Percentiles rank a stretch among this genome's conserved stretches.
Conservation (phyloP, 2,329 filamentous ascomycete species). For the Penicillium sp. region DNA sequence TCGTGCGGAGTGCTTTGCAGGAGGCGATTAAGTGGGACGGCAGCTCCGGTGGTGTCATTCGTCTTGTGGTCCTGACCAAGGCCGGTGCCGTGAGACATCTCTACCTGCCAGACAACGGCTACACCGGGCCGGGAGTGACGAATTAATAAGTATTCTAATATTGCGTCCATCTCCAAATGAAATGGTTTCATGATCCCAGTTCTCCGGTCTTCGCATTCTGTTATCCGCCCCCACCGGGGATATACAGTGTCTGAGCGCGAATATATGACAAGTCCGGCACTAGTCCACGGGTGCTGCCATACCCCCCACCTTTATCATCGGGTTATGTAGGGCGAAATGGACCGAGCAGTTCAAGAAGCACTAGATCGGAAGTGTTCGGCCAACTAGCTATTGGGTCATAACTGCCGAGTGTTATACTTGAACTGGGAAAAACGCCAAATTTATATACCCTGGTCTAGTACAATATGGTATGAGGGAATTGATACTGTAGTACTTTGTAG, state of each 20-base stretch:
- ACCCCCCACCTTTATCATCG: neutral
- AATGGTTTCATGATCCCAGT: slow-evolving; percentile 17
- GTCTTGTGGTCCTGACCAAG: slow-evolving; percentile 92
- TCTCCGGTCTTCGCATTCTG: neutral
- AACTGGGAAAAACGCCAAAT: neutral
- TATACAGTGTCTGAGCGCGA: neutral
- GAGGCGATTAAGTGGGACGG: slow-evolving; percentile 99
- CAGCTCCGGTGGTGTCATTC: slow-evolving; percentile 95
- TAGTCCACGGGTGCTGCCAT: slow-evolving; percentile 1
- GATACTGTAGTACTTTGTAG: neutral
- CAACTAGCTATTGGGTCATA: neutral
- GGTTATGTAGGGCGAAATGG: neutral
- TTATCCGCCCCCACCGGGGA: neutral
- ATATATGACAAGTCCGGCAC: neutral
- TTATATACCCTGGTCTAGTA: slow-evolving; percentile 11
- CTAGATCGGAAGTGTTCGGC: neutral
- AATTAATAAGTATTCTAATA: slow-evolving; percentile 32
- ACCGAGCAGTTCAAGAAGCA: neutral
- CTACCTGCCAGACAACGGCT: slow-evolving; percentile 90
- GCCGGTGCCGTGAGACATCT: slow-evolving; percentile 89
- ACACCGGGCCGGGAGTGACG: slow-evolving; percentile 67
- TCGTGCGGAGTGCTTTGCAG: slow-evolving; percentile 85
- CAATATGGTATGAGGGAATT: slow-evolving; percentile 4
- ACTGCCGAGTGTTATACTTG: neutral
- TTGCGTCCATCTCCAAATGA: slow-evolving; percentile 16